A percentile compares a stretch with the other conserved stretches of the same genome.
Evolutionary conservation across 2,329 filamentous ascomycete species (phyloP).

Genomic region (Emergomyces pasteurianus): DNA sequence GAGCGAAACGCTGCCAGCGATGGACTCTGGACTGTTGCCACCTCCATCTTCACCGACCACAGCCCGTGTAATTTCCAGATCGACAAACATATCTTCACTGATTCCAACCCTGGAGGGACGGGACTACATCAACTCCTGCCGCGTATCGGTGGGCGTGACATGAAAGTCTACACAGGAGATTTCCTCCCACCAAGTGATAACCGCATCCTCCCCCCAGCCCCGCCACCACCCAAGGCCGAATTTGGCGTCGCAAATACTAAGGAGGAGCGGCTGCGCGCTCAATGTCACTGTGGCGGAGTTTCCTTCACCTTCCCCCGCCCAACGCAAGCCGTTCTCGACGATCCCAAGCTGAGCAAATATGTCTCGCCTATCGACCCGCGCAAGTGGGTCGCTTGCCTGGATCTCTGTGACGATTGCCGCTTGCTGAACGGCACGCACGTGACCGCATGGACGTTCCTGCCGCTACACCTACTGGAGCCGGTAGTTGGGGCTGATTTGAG

Average conservation of each 20-base stretch:
- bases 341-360: conserved; percentile 15
- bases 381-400: conserved; percentile 18
- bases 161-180: conserved; percentile 10
- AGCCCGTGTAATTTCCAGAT: conserved; percentile 13
- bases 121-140: conserved; percentile 13
- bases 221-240: neutral
- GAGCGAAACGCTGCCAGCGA: conserved; percentile 1
- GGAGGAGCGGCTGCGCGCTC: conserved; percentile 20
- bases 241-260: neutral
- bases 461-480: conserved; percentile 23
- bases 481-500: conserved; percentile 8
- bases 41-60: conserved; percentile 15
- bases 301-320: conserved; percentile 32
- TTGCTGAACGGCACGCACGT: conserved; percentile 28
- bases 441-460: conserved; percentile 33
- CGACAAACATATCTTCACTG: conserved; percentile 11
- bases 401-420: conserved; percentile 29
- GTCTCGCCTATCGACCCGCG: conserved; percentile 9
- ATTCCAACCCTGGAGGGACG: conserved; percentile 8
- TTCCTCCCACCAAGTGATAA: neutral
- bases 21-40: conserved; percentile 15
- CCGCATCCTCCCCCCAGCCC: neutral
- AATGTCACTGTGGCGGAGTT: conserved; percentile 36
- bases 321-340: conserved; percentile 16
- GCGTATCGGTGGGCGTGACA: conserved; percentile 7